phyloP scores from a whole-genome alignment of 169 alveolate species.

The Plasmodium chabaudi region DNA sequence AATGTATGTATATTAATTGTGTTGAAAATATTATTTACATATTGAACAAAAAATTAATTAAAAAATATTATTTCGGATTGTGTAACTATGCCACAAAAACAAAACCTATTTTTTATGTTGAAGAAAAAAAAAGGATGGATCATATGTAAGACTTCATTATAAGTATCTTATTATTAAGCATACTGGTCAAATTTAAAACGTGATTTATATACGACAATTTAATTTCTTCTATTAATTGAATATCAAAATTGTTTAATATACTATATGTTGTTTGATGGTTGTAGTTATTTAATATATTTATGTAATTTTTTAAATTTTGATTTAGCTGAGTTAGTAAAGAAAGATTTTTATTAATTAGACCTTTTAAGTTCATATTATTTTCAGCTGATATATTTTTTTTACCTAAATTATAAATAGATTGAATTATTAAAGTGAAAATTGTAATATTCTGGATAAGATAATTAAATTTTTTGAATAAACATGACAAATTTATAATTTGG shows the following conservation, averaged over 20 bases:
- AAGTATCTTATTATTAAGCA: conserved; percentile 28
- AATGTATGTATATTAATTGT: too few relatives aligned
- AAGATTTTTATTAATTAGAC: conserved; percentile 10
- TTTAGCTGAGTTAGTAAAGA: conserved; percentile 14
- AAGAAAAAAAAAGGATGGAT: too few relatives aligned
- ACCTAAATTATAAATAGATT: conserved; percentile 33
- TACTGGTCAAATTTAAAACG: conserved; percentile 29
- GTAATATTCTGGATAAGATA: conserved; percentile 65
- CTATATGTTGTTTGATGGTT: not conserved
- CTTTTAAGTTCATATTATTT: conserved; percentile 27
- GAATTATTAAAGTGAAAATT: conserved; percentile 51
- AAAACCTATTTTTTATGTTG: too few relatives aligned
- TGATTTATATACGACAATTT: conserved; percentile 30
- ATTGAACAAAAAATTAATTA: too few relatives aligned
- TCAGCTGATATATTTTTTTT: conserved; percentile 19
- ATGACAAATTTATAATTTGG: conserved; percentile 64
- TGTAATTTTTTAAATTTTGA: conserved; percentile 30
- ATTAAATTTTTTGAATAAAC: conserved; percentile 53
- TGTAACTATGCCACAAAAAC: too few relatives aligned
- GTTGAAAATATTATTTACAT: too few relatives aligned
- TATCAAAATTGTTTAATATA: conserved; percentile 22
- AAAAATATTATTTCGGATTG: too few relatives aligned
- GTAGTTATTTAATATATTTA: conserved; percentile 38
- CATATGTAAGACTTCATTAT: conserved; percentile 34
- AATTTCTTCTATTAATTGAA: conserved; percentile 25